Evolutionary conservation across 805 yeast genomes (phyloP), one percentile per base, ranked within the genome.

Genomic region (Wickerhamiella nectarea): DNA sequence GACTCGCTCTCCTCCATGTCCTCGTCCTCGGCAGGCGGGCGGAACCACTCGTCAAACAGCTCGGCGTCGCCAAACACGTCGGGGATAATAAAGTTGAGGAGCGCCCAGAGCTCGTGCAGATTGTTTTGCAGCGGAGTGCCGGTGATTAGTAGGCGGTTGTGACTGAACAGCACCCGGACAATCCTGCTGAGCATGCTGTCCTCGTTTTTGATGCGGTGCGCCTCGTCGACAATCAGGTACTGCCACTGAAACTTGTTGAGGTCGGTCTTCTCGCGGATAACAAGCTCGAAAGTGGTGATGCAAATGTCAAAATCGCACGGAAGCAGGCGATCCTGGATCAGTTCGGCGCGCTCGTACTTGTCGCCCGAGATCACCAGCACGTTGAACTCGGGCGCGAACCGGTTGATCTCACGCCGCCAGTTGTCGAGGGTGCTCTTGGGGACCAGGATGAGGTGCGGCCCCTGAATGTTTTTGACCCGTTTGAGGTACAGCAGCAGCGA

Each of bases 81-180:
- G 0, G 98, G 97, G 9, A 89, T 65, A 33, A 89, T 62, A 60
- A 89, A 89, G 59, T 89, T 91, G 46, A 89, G 65, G 39, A 89
- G 67, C 0, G 97, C 95, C 98, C 98, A 89, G 40, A 89, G 69
- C 61, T 91, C 98, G 61, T 91, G 98, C 37, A 89, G 66, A 52
- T 91, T 91, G 58, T 89, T 89, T 55, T 89, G 98, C 43, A 89
- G 65, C 0, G 98, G 98, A 0, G 98, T 89, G 51, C 98, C 98
- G 0, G 98, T 89, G 49, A 89, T 86, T 40, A 89, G 68, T 19
- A 89, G 65, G 48, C 98, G 69, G 56, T 84, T 83, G 46, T 77
- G 74, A 6, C 95, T 85, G 58, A 82, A 82, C 56, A 89, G 84
- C 11, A 85, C 62, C 50, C 97, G 73, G 49, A 91, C 87, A 53